Base-by-base conservation (phyloP, 176 grass and related monocot species). In the Oryza longistaminata region DNA sequence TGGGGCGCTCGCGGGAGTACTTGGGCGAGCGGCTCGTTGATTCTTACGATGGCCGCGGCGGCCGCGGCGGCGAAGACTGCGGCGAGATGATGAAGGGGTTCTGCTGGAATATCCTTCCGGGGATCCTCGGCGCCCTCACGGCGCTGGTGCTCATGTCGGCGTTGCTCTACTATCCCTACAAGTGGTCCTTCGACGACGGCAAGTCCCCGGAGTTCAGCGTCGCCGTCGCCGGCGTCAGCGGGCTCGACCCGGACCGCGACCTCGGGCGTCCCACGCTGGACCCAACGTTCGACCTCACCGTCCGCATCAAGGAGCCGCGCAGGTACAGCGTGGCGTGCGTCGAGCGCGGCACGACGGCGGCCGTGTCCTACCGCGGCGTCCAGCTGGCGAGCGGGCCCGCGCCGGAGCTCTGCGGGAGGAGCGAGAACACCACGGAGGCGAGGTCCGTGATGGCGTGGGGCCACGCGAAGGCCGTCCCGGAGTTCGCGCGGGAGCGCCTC, bases 381-480 rank as follows among this genome's bases (percentile, higher is more conserved):
- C 49, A 8, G 35, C 88, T 85, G 9, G 88, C 83, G 12, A 67
- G 2, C 5, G 83, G 88, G 0, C 77, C 83, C 42, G 42, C 77
- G 22, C 31, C 50, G 9, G 72, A 39, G 4, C 68, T 89, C 88
- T 89, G 88, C 77, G 88, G 71, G 2, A 39, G 26, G 77, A 81
- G 12, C 40, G 40, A 76, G 53, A 33, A 90, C 77, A 0, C 44
- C 72, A 77, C 78, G 66, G 88, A 90, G 53, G 9, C 1, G 5
- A 2, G 12, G 8, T 14, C 22, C 31, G 83, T 90, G 15, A 90
- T 90, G 83, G 78, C 88, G 78, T 89, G 88, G 88, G 88, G 88
- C 6, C 43, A 16, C 77, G 71, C 64, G 2, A 40, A 66, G 53
- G 1, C 24, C 78, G 31, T 77, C 39, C 83, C 88, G 17, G 29